These are phyloP conservation scores for Pulveroboletus ravenelii DNA, from an alignment of 768 basidiomycete species.

Conservation along the genomic window DNA sequence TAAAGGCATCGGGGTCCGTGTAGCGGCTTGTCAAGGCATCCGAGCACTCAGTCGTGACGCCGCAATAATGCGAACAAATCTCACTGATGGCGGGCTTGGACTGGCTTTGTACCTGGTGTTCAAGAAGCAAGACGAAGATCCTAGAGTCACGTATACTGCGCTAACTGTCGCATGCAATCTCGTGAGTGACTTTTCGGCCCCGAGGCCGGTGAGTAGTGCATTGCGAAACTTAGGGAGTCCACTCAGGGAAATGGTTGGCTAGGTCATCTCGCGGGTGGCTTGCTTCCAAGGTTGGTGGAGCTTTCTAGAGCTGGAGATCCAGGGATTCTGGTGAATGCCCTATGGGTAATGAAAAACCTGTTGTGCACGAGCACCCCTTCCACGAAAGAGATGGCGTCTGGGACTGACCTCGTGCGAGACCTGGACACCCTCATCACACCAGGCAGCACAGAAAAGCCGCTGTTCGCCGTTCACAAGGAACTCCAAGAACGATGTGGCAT, in stretches of 20 bases:
- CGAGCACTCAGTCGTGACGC: conserved; percentile 74
- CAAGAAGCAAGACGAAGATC: conserved; percentile 54
- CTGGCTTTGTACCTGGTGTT: conserved; percentile 63
- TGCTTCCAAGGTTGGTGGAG: no score
- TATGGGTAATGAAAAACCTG: no score
- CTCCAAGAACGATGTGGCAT: conserved; percentile 67
- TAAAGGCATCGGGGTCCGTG: conserved; percentile 68
- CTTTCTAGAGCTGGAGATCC: no score
- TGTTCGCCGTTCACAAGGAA: conserved; percentile 63
- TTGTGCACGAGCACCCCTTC: conserved; percentile 56
- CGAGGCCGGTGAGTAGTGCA: conserved; percentile 52
- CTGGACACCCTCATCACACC: conserved; percentile 69
- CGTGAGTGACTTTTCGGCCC: conserved; percentile 79
- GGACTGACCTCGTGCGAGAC: conserved; percentile 62
- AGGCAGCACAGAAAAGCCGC: conserved; percentile 76
- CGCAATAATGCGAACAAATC: no score
- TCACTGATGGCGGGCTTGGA: conserved; percentile 80
- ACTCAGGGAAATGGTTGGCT: conserved; percentile 1
- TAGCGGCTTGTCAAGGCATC: conserved; percentile 82
- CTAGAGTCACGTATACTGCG: conserved; percentile 66
- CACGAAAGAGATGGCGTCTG: conserved; percentile 56
- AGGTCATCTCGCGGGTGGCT: conserved; percentile 68
- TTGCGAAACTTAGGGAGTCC: neutral
- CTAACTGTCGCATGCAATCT: conserved; percentile 79
- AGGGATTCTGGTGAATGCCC: no score